These are phyloP conservation scores for Geosmithia morbida DNA, from an alignment of 2,329 filamentous ascomycete species.

Conservation along the genomic window DNA sequence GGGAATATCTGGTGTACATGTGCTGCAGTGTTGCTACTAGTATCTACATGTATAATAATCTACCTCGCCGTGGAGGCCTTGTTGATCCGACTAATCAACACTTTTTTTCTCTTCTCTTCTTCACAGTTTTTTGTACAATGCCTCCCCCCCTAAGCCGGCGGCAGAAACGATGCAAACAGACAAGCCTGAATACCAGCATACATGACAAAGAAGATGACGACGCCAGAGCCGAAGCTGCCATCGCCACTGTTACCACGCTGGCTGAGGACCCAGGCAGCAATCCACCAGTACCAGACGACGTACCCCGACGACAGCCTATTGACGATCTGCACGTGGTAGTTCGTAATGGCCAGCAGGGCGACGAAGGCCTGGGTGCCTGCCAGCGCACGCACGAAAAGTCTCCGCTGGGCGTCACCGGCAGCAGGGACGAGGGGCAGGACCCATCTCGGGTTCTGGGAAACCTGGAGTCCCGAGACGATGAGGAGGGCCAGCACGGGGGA, in stretches of 20 bases:
- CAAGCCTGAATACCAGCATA: slow-evolving; percentile 75
- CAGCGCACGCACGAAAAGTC: slow-evolving; percentile 35
- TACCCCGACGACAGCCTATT: slow-evolving; percentile 80
- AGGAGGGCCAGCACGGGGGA: slow-evolving; percentile 57
- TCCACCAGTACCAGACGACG: slow-evolving; percentile 76
- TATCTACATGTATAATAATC: too few species aligned
- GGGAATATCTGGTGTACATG: too few species aligned
- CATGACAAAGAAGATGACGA: slow-evolving; percentile 58
- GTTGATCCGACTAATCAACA: too few species aligned
- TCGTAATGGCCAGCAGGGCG: slow-evolving; percentile 56
- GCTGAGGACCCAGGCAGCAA: slow-evolving; percentile 37
- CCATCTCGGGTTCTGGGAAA: slow-evolving; percentile 12
- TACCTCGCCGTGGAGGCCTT: too few species aligned
- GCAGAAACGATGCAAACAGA: slow-evolving; percentile 80
- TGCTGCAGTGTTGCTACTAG: too few species aligned
- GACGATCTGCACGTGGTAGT: slow-evolving; percentile 88
- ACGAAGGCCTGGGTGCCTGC: slow-evolving; percentile 62
- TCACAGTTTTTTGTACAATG: not conserved
- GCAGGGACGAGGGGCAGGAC: not conserved
- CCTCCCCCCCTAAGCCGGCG: slow-evolving; percentile 32
- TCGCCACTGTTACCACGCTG: slow-evolving; percentile 10
- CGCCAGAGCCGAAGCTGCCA: slow-evolving; percentile 15
- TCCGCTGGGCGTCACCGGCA: not conserved
- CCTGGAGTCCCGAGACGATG: slow-evolving; percentile 39
- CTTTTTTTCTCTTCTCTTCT: not conserved